A percentile compares a stretch with the other conserved stretches of the same genome.
These are phyloP conservation scores for Alternaria triticina DNA, from an alignment of 2,329 filamentous ascomycete genomes.

Conservation along the genomic window DNA sequence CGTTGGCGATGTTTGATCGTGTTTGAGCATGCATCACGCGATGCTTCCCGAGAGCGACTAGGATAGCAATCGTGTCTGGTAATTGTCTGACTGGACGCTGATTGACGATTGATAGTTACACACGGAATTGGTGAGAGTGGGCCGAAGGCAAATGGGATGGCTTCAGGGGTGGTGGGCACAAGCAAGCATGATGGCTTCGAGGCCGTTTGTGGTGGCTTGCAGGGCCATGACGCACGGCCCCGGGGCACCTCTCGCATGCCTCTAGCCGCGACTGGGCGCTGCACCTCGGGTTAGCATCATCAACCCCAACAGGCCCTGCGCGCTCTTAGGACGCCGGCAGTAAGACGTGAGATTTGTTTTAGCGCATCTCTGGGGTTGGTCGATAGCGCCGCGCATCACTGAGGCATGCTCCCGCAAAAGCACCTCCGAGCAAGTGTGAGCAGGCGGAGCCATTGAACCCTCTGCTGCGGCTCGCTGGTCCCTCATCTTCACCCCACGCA, in stretches of 20 bases:
- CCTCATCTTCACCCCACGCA: slow-evolving; percentile 26
- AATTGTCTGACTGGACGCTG: neutral
- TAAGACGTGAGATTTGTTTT: slow-evolving; percentile 16
- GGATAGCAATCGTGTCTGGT: neutral
- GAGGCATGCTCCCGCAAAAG: slow-evolving; percentile 21
- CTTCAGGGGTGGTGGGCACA: neutral
- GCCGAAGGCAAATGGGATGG: slow-evolving; percentile 1
- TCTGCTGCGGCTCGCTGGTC: slow-evolving; percentile 3
- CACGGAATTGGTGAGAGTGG: slow-evolving; percentile 8
- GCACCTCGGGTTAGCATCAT: slow-evolving; percentile 7
- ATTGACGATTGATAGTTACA: neutral
- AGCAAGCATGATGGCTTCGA: slow-evolving; percentile 2
- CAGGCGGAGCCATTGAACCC: slow-evolving; percentile 4
- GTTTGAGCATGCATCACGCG: neutral
- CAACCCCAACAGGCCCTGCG: neutral
- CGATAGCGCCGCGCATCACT: slow-evolving; percentile 2
- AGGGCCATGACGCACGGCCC: neutral
- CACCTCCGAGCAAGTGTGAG: slow-evolving; percentile 10
- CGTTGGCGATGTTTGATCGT: neutral
- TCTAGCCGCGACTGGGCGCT: slow-evolving; percentile 7
- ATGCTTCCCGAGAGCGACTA: neutral
- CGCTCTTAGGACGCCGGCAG: slow-evolving; percentile 1
- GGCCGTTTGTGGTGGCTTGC: slow-evolving; percentile 13
- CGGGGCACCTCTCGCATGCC: neutral
- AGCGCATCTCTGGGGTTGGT: slow-evolving; percentile 9